These are phyloP conservation scores for Lactarius tabidus DNA, from an alignment of 768 basidiomycete genomes.

Conservation along the genomic window DNA sequence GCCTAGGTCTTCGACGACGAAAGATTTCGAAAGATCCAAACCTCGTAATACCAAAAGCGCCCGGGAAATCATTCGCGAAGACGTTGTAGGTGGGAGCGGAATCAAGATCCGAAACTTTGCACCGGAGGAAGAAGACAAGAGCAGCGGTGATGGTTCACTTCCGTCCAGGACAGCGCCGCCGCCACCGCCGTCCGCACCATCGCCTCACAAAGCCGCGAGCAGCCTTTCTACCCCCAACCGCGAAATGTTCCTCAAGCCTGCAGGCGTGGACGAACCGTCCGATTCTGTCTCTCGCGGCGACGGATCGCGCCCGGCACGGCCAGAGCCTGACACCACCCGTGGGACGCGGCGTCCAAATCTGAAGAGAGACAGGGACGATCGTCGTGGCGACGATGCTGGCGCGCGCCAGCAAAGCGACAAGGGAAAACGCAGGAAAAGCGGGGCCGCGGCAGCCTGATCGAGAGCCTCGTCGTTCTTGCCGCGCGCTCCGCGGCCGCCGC, in stretches of 20 bases:
- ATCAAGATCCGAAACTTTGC: slow-evolving; percentile 4
- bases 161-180: neutral
- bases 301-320: slow-evolving; percentile 9
- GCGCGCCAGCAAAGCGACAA: slow-evolving; percentile 7
- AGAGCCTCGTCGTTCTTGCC: neutral
- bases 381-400: neutral
- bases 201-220: neutral
- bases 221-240: neutral
- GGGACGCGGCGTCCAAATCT: slow-evolving; percentile 10
- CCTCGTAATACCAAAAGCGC: slow-evolving; percentile 16
- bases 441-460: slow-evolving; percentile 19
- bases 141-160: slow-evolving; percentile 1
- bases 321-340: neutral
- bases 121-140: neutral
- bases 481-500: slow-evolving; percentile 19
- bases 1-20: slow-evolving; percentile 2
- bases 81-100: neutral
- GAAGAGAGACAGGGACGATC: slow-evolving; percentile 21
- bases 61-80: slow-evolving; percentile 18
- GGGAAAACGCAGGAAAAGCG: slow-evolving; percentile 19
- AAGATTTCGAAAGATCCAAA: slow-evolving; percentile 6
- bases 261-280: slow-evolving; percentile 19
- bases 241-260: slow-evolving; percentile 17
- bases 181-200: neutral
- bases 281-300: slow-evolving; percentile 4